A percentile compares a stretch with the other conserved stretches of the same genome.
These are phyloP conservation scores for Phytophthora podocarpi DNA, from an alignment of 352 stramenopile genomes.

Conservation along the genomic window DNA sequence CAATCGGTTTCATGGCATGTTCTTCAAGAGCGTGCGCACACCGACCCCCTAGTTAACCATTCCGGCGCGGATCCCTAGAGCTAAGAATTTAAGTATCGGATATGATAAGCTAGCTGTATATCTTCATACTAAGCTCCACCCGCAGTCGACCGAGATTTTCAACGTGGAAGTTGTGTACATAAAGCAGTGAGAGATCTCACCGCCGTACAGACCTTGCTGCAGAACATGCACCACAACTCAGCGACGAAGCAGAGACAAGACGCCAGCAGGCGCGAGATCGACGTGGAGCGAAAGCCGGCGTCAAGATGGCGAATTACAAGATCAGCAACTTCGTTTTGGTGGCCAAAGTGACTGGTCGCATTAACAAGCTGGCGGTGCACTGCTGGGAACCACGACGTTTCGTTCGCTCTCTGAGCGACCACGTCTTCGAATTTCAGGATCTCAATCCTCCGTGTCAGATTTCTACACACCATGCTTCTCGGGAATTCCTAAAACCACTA, in stretches of 20 bases:
- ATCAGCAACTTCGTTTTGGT: neutral
- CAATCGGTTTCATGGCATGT: too few species aligned
- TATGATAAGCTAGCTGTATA: too few species aligned
- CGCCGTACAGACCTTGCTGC: neutral
- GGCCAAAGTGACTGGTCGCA: neutral
- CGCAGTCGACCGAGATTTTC: neutral
- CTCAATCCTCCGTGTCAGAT: neutral
- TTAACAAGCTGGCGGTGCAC: neutral
- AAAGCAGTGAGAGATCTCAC: neutral
- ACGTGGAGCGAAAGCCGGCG: neutral
- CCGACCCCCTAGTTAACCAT: too few species aligned
- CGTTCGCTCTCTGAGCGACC: neutral
- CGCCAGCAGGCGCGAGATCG: neutral
- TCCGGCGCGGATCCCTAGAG: too few species aligned
- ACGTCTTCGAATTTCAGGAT: neutral
- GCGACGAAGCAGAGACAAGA: neutral
- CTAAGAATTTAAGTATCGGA: too few species aligned
- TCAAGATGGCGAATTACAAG: neutral
- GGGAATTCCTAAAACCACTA: too few species aligned
- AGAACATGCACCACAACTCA: neutral
- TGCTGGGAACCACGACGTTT: neutral
- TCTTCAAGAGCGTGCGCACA: too few species aligned
- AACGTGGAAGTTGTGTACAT: neutral
- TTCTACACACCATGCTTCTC: too few species aligned
- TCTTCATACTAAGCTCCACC: too few species aligned